Percentiles rank a stretch among this genome's conserved stretches.
These are phyloP conservation scores for Lecanicillium sp. DNA, from an alignment of 2,329 filamentous ascomycete species.

Conservation along the genomic window DNA sequence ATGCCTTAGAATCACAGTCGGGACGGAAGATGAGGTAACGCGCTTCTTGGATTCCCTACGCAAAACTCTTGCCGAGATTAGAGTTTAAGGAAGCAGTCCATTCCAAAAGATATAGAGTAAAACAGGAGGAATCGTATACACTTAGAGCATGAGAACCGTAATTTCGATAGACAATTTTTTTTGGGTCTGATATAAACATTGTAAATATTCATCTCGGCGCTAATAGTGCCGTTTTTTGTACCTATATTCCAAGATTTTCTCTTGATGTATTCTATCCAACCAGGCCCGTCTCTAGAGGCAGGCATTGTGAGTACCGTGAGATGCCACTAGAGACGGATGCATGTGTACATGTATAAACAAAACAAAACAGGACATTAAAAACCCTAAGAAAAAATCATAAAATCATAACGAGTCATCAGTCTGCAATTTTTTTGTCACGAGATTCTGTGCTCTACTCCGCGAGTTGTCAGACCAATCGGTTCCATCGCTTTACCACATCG, in stretches of 20 bases:
- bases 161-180: too few relatives aligned
- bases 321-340: too few relatives aligned
- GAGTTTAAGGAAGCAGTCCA: slow-evolving; percentile 8
- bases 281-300: not conserved
- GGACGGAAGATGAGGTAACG: slow-evolving; percentile 78
- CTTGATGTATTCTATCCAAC: slow-evolving; percentile 6
- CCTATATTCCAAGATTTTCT: slow-evolving; percentile 2
- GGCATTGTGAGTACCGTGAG: too few relatives aligned
- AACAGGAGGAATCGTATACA: not conserved
- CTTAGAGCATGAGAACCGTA: not conserved
- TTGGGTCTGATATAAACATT: not conserved
- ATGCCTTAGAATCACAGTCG: slow-evolving; percentile 85
- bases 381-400: slow-evolving; percentile 8
- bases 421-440: too few relatives aligned
- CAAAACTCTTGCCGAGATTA: slow-evolving; percentile 37
- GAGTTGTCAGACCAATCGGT: too few relatives aligned
- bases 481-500: too few relatives aligned
- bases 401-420: slow-evolving; percentile 6
- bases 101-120: not conserved
- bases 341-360: not conserved
- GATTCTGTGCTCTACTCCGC: too few relatives aligned
- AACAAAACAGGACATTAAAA: slow-evolving; percentile 8
- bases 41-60: slow-evolving; percentile 65
- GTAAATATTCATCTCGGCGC: slow-evolving; percentile 2
- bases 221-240: slow-evolving; percentile 1